Conservation (phyloP, 2,329 filamentous ascomycete species). For the Alternaria solani region DNA sequence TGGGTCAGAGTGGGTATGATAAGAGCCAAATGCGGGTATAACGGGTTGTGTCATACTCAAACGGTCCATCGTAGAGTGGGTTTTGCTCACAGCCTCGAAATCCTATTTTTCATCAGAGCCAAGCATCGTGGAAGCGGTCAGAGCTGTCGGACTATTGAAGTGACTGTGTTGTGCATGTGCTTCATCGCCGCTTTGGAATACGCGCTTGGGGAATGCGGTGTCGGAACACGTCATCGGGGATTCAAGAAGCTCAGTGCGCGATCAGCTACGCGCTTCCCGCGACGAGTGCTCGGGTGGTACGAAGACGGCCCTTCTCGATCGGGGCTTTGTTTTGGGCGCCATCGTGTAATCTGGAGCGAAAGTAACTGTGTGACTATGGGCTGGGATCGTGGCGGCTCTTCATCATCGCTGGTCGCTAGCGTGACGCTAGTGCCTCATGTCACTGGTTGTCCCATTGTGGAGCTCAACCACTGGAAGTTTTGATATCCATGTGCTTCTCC, state of each 20-base stretch:
- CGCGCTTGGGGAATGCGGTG: conserved; percentile 4
- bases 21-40: conserved; percentile 14
- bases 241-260: conserved; percentile 6
- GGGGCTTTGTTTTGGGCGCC: conserved; percentile 5
- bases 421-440: background rate
- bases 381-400: conserved; percentile 10
- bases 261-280: background rate
- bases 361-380: conserved; percentile 10
- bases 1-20: conserved; percentile 9
- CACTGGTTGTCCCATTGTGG: background rate
- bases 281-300: background rate
- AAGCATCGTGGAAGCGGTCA: conserved; percentile 1
- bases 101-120: background rate
- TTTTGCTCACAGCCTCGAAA: background rate
- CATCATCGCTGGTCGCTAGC: conserved; percentile 7
- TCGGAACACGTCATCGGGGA: conserved; percentile 15
- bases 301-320: conserved; percentile 1
- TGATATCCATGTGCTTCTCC: background rate
- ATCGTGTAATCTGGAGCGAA: conserved; percentile 11
- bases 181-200: background rate
- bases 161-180: conserved; percentile 11
- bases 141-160: conserved; percentile 5
- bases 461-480: background rate
- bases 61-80: background rate
- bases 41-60: conserved; percentile 11